Conservation (phyloP, 345 rosid genomes). For the Gossypium stocksii region DNA sequence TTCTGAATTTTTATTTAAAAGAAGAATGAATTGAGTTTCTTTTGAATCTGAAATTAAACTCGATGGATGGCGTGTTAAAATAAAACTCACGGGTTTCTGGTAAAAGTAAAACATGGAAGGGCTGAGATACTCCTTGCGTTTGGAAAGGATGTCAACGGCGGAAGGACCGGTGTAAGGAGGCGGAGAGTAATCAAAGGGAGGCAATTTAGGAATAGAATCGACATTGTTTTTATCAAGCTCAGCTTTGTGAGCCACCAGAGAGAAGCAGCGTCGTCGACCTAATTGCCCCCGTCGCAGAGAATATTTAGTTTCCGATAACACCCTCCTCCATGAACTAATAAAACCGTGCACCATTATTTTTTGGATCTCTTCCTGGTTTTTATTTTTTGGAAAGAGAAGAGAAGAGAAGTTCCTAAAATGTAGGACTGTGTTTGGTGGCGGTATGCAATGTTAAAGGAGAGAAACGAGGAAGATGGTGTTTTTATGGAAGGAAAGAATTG, state of each 20-base stretch:
- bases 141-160: constrained; percentile 54
- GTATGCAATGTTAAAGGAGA: not conserved
- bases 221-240: constrained; percentile 29
- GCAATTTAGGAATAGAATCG: constrained; percentile 41
- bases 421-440: not conserved
- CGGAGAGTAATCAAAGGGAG: constrained; percentile 83
- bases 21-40: not conserved
- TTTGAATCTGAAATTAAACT: not conserved
- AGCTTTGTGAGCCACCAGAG: constrained; percentile 34
- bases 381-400: not conserved
- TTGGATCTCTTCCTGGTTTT: not conserved
- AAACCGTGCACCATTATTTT: constrained; percentile 43
- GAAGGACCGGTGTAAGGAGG: constrained; percentile 85
- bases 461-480: not conserved
- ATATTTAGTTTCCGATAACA: constrained; percentile 26
- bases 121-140: constrained; percentile 74
- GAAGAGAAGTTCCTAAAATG: constrained; percentile 22
- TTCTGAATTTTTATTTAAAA: not conserved
- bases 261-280: constrained; percentile 36
- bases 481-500: not conserved
- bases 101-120: constrained; percentile 67
- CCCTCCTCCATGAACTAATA: constrained; percentile 27
- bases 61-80: not conserved
- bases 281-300: constrained; percentile 18
- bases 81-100: constrained; percentile 58